Conservation (phyloP, 768 basidiomycete genomes). For the Mycena capillaripes region DNA sequence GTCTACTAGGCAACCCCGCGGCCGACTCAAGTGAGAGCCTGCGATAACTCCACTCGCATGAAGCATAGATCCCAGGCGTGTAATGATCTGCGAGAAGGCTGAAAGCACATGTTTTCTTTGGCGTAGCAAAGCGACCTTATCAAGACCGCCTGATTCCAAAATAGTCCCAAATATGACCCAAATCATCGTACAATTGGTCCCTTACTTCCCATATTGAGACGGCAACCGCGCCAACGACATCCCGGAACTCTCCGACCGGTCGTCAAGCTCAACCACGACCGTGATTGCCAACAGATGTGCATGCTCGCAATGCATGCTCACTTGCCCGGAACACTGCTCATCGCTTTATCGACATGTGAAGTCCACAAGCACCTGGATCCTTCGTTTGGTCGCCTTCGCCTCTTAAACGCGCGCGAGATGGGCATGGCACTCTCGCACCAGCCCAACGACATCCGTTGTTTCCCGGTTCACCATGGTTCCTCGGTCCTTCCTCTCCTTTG, state of each 20-base stretch:
- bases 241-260: not conserved
- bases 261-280: not conserved
- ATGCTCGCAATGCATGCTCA: too few species aligned
- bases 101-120: not conserved
- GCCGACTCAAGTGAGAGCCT: too few species aligned
- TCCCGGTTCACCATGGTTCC: not conserved
- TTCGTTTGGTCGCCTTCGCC: not conserved
- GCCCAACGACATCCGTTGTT: not conserved
- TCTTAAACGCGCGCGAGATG: not conserved
- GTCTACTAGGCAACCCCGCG: too few species aligned
- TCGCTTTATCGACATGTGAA: not conserved
- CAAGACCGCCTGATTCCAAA: not conserved
- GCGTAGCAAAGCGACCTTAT: constrained; percentile 5
- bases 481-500: constrained; percentile 10
- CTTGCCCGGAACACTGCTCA: not conserved
- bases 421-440: not conserved
- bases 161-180: not conserved
- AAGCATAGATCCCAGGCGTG: too few species aligned
- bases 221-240: not conserved
- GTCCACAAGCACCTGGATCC: not conserved
- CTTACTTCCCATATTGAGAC: not conserved
- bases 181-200: not conserved
- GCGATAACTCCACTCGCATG: too few species aligned
- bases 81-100: not conserved
- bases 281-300: not conserved